A percentile compares a stretch with the other conserved stretches of the same genome.
Evolutionary conservation across 1,284 basidiomycete genomes (phyloP).

Genomic region (Meripilus lineatus): DNA sequence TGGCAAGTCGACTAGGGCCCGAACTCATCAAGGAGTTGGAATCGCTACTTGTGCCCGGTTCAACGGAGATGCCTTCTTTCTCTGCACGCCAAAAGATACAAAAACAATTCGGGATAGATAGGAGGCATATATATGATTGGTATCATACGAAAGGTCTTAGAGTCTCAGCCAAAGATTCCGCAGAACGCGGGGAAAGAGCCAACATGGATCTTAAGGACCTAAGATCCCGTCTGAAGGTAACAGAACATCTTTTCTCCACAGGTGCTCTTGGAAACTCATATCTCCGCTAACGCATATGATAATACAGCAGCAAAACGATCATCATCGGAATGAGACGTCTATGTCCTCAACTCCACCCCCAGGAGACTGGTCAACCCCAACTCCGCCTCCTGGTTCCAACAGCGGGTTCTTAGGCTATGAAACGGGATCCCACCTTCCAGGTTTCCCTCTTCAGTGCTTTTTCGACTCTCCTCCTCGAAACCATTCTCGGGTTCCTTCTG

Average conservation of each 20-base stretch:
- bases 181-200: too few relatives aligned
- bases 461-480: neutral
- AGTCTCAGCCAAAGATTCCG: constrained; percentile 39
- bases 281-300: constrained; percentile 3
- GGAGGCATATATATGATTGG: constrained; percentile 73
- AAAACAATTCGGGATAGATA: constrained; percentile 59
- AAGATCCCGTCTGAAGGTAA: too few relatives aligned
- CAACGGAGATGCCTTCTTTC: constrained; percentile 66
- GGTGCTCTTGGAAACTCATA: too few relatives aligned
- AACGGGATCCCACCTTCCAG: neutral
- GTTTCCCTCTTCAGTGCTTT: constrained; percentile 7
- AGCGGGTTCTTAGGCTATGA: too few relatives aligned
- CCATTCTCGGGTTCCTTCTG: neutral
- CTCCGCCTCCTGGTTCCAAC: too few relatives aligned
- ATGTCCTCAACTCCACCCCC: too few relatives aligned
- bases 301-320: too few relatives aligned
- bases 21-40: constrained; percentile 66
- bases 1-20: constrained; percentile 59
- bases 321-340: too few relatives aligned
- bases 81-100: constrained; percentile 64
- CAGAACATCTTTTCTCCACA: too few relatives aligned
- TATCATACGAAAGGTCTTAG: constrained; percentile 62
- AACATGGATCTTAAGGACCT: too few relatives aligned
- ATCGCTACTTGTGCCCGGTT: constrained; percentile 57
- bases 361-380: too few relatives aligned